Conservation (phyloP, 2,329 filamentous ascomycete species). For the Lachnellula arida region DNA sequence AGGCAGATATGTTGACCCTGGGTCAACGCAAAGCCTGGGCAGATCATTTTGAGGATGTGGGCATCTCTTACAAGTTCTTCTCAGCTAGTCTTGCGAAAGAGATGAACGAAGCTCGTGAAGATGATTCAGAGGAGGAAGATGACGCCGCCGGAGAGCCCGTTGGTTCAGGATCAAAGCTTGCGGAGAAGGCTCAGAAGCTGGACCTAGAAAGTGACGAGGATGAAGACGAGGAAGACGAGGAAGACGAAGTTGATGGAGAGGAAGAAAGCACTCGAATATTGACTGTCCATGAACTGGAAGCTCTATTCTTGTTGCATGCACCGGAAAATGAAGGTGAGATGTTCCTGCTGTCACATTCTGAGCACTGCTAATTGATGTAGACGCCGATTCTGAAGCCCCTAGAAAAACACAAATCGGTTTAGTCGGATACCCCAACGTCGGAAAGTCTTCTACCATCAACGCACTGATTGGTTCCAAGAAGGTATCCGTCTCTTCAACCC, state of each 20-base stretch:
- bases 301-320: conserved; percentile 75
- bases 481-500: conserved; percentile 94
- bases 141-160: conserved; percentile 19
- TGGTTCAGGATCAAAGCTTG: conserved; percentile 17
- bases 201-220: conserved; percentile 35
- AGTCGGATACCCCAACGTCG: conserved; percentile 97
- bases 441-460: conserved; percentile 99
- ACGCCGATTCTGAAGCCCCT: conserved; percentile 42
- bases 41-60: conserved; percentile 72
- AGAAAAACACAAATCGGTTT: conserved; percentile 84
- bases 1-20: conserved; percentile 96
- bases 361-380: conserved; percentile 25
- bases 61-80: conserved; percentile 93
- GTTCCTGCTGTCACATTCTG: conserved; percentile 16
- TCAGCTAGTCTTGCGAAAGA: conserved; percentile 91
- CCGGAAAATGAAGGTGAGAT: conserved; percentile 51
- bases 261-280: conserved; percentile 66
- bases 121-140: conserved; percentile 46
- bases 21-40: conserved; percentile 82
- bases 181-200: conserved; percentile 37
- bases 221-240: conserved; percentile 28
- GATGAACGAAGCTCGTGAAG: conserved; percentile 66
- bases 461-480: conserved; percentile 98
- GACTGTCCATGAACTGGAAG: conserved; percentile 88
- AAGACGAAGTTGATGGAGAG: conserved; percentile 28